A percentile compares a stretch with the other conserved stretches of the same genome.
Evolutionary conservation across 2,329 filamentous ascomycete species (phyloP).

Genomic region (Mycosphaerella arachidis): DNA sequence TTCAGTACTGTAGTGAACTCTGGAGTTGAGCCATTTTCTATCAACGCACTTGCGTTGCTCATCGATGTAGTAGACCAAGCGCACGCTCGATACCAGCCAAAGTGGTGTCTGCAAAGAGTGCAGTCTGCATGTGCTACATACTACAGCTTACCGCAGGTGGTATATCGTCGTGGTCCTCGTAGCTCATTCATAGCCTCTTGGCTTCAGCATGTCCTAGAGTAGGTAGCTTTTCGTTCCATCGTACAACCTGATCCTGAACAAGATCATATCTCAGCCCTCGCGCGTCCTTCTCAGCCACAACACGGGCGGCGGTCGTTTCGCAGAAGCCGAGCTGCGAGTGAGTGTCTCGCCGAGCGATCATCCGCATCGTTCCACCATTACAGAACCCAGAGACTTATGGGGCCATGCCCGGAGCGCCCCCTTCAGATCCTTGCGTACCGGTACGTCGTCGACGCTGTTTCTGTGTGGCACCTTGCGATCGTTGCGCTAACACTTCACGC

Average conservation of each 20-base stretch:
- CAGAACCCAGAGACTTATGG: not conserved
- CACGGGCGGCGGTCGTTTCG: too few relatives aligned
- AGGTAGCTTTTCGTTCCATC: not conserved
- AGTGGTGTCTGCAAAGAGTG: not conserved
- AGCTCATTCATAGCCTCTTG: not conserved
- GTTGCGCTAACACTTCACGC: slow-evolving; percentile 77
- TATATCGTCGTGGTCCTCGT: not conserved
- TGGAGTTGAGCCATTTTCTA: too few relatives aligned
- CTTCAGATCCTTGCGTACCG: slow-evolving; percentile 13
- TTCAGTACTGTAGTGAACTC: not conserved
- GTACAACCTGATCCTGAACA: not conserved
- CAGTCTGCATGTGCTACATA: not conserved
- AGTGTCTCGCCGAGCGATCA: too few relatives aligned
- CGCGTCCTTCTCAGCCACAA: not conserved
- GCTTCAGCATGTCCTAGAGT: not conserved
- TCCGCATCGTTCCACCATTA: not conserved
- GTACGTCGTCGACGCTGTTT: slow-evolving; percentile 69
- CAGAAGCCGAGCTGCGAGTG: too few relatives aligned
- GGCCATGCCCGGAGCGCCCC: not conserved
- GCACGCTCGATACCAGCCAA: too few relatives aligned
- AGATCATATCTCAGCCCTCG: not conserved
- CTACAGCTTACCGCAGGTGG: not conserved
- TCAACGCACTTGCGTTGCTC: too few relatives aligned
- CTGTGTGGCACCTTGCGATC: slow-evolving; percentile 70
- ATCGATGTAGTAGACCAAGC: not conserved